Base-by-base conservation (phyloP, 1,284 basidiomycete genomes). In the Trichosporon ovoides region DNA sequence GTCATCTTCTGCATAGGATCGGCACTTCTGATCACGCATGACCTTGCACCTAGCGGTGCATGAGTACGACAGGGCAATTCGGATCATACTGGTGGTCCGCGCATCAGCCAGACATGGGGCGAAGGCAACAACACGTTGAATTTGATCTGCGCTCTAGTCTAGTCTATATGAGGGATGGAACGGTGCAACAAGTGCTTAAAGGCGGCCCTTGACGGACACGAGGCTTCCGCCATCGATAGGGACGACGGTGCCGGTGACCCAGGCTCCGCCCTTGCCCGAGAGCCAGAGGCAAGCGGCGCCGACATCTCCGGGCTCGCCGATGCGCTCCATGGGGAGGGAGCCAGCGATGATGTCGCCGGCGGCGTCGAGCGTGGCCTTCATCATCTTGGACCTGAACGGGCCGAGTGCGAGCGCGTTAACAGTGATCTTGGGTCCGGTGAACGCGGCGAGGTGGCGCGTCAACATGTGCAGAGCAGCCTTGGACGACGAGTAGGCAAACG, bases 321-420 rank as follows among this genome's bases (percentile, higher is more conserved):
- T 82, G 11, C 85, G 78, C 19, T 77, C 77, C 51, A 82, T 74
- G 2, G 85, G 85, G 22, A 85, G 79, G 55, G 68, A 53, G 36
- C 66, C 75, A 3, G 81, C 70, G 55, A 87, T 78, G 14, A 72
- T 63, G 19, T 83, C 80, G 49, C 83, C 82, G 18, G 73, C 68
- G 1, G 78, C 76, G 37, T 81, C 78, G 35, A 87, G 76, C 12
- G 82, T 83, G 31, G 82, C 78, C 5, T 81, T 81, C 77, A 86
- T 87, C 84, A 87, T 76, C 60, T 72, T 73, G 13, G 68, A 72
- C 19, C 69, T 61, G 68, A 73, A 80, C 66, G 70, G 71, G 72
- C 84, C 86, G 58, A 85, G 85, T 2, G 86, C 85, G 59, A 88
- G 83, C 6, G 84, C 83, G 70, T 88, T 88, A 69, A 84, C 83